Base-by-base conservation (phyloP, 148 eudicot genomes). In the Chenopodium berlandieri region DNA sequence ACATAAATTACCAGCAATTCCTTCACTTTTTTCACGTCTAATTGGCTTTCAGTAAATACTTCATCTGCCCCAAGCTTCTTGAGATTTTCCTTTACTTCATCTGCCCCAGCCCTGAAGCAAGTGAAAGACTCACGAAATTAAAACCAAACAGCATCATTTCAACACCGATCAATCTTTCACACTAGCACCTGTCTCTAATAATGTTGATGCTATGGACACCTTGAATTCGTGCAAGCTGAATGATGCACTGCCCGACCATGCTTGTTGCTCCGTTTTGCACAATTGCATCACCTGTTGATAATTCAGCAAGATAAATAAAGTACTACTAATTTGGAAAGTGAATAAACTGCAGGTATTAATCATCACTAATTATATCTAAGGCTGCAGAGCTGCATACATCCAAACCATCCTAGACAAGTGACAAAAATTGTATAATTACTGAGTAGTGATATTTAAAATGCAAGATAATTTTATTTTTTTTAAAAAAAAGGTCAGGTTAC, bases 251-350 rank as follows among this genome's bases (percentile, higher is more conserved):
- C 54, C 99, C 99, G 68, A 95, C 99, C 31, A 95, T 92, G 92
- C 99, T 95, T 37, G 99, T 93, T 13, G 99, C 95, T 68, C 99
- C 99, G 83, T 95, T 95, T 85, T 95, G 99, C 78, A 95, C 99
- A 86, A 95, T 89, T 40, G 92, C 73, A 84, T 94, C 99, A 68
- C 99, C 98, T 94, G 83, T 65, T 82, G 44, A 58, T 76, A 17
- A 30, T 10, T 68, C 23, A 76, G 58, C 78, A 13, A 23, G 30
- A 76, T 86, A 67, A 79, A 76, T 77, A 27, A 69, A 68, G 76
- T 4, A 37, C 2, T 31, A 3, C 10, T 4, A 7, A 56, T 13
- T 25, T 52, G 23, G 16, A 79, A 40, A 70, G 82, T 16, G 27
- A 32, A 32, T 9, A 78, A 23, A n/a, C 47, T 17, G 79, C 58